These are phyloP conservation scores for Cucurbita moschata DNA, from an alignment of 306 rosid genomes.

Conservation along the genomic window DNA sequence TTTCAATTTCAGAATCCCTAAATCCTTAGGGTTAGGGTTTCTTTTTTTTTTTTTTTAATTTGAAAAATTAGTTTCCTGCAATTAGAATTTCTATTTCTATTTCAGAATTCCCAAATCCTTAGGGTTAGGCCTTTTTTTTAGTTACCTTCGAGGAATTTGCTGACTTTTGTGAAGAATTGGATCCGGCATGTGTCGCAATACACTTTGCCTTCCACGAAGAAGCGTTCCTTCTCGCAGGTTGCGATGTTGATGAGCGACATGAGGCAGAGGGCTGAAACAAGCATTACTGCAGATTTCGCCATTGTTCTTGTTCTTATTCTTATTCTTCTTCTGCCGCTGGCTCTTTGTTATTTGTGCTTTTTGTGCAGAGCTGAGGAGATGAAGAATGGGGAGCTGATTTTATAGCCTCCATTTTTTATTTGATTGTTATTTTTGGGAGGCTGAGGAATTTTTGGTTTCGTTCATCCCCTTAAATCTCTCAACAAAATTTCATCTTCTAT, in stretches of 20 bases:
- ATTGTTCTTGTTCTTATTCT: conserved; percentile 7
- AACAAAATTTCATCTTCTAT: neutral
- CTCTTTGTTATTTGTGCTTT: neutral
- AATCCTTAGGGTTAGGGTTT: neutral
- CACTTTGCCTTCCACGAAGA: conserved; percentile 43
- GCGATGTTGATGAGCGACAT: conserved; percentile 24
- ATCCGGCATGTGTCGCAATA: conserved; percentile 79
- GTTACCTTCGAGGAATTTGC: conserved; percentile 32
- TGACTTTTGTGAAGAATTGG: conserved; percentile 38
- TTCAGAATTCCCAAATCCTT: neutral
- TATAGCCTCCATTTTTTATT: neutral
- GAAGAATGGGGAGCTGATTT: neutral
- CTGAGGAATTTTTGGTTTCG: neutral
- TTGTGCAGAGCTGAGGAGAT: neutral
- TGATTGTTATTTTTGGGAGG: neutral
- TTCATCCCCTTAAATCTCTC: neutral
- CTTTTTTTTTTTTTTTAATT: too few species aligned
- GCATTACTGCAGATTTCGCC: conserved; percentile 31
- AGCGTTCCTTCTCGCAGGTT: neutral
- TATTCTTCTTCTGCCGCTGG: neutral
- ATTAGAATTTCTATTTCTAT: too few species aligned
- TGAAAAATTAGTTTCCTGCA: too few species aligned
- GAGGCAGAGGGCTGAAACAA: conserved; percentile 44
- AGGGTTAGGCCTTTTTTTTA: neutral
- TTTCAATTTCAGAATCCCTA: too few species aligned